Evolutionary conservation across 1,284 basidiomycete genomes (phyloP), one percentile per base, ranked within the genome.

Genomic region (Wallemia ichthyophaga): DNA sequence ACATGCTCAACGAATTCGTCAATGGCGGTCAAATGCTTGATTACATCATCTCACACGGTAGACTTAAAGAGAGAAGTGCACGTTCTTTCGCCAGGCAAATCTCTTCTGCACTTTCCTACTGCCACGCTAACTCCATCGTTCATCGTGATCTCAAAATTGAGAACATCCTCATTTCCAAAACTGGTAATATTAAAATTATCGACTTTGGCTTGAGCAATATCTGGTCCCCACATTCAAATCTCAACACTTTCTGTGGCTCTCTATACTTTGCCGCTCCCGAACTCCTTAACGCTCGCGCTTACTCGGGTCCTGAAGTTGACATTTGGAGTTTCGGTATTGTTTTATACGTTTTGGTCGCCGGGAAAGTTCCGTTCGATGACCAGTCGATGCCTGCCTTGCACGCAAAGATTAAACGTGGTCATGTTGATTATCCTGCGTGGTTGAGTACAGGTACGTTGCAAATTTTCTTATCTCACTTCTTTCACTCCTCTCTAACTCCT

Each of bases 251-350:
- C 69, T 98, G 92, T 66, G 91, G 92, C 25, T 94, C 86, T 1
- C 75, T 98, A 21, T 99, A 98, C 73, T 98, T 98, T 72, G 91
- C 92, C 48, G 92, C 92, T 0, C 94, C 92, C 1, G 91, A 98
- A 69, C 74, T 98, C 27, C 78, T 98, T 59, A 95, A 96, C 66
- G 92, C 92, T 32, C 88, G 88, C 68, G 81, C 87, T 24, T 98
- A 98, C 69, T 89, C 86, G 0, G 92, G 92, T 0, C 92, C 92
- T 11, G 92, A 98, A 69, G 92, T 98, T 60, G 94, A 98, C 67
- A 83, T 96, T 0, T 98, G 94, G 92, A 92, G 86, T 66, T 96
- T 96, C 64, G 92, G 94, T 3, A 91, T 98, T 61, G 92, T 98
- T 7, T 77, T 98, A 11, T 98, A 96, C 67, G 91, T 95, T 15